A percentile compares a stretch with the other conserved stretches of the same genome.
These are phyloP conservation scores for Fraxinus anomala DNA, from an alignment of 257 asterid species.

Conservation along the genomic window DNA sequence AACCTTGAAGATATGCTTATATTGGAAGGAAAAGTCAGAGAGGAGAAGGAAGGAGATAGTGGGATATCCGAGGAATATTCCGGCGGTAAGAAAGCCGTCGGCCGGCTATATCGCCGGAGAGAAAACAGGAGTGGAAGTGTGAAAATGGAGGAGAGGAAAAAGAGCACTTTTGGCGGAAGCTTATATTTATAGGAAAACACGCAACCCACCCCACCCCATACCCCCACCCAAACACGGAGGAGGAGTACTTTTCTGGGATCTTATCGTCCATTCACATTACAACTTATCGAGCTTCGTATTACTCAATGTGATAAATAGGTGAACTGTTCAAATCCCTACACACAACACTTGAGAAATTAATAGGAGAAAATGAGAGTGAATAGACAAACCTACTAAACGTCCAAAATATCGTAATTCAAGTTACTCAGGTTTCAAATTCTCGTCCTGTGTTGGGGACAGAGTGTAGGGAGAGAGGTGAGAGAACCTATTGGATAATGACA, in stretches of 20 bases:
- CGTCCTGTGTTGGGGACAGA: no score
- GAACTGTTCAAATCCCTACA: no score
- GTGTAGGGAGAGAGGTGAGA: neutral
- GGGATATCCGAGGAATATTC: conserved; percentile 9
- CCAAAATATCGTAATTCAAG: no score
- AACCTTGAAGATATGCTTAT: conserved; percentile 8
- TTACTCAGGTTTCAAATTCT: no score
- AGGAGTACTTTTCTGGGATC: neutral
- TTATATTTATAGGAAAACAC: conserved; percentile 36
- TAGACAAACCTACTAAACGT: no score
- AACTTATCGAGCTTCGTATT: no score
- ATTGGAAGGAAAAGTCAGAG: neutral
- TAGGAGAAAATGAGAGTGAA: no score
- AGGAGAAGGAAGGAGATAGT: neutral
- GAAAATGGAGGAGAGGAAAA: conserved; percentile 35
- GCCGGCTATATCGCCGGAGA: conserved; percentile 41
- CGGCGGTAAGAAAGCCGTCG: conserved; percentile 19
- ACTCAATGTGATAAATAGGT: no score
- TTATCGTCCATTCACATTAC: no score
- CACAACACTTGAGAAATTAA: no score
- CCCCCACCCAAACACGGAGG: neutral
- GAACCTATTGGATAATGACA: neutral
- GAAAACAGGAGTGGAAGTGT: conserved; percentile 21
- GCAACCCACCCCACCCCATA: neutral
- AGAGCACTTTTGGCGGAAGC: conserved; percentile 1